These are phyloP conservation scores for Silene noctiflora DNA, from an alignment of 179 eudicot species.

Conservation along the genomic window DNA sequence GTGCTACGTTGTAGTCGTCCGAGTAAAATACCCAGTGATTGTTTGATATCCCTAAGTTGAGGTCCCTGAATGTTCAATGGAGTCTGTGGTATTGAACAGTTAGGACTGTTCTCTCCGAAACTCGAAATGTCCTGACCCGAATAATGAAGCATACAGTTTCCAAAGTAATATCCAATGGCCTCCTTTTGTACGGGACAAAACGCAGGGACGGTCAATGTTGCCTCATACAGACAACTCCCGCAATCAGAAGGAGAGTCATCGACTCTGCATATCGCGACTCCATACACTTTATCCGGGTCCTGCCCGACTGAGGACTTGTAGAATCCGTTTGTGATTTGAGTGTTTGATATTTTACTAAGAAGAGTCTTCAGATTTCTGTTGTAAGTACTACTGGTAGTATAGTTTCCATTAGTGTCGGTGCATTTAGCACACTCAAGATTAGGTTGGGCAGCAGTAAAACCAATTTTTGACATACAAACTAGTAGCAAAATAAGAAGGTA, in stretches of 20 bases:
- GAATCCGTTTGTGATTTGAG: not conserved
- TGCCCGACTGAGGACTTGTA: not conserved
- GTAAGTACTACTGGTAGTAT: not conserved
- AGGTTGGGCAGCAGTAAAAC: not conserved
- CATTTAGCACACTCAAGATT: not conserved
- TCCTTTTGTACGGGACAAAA: slow-evolving; percentile 30
- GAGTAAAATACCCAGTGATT: slow-evolving; percentile 21
- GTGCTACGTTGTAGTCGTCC: slow-evolving; percentile 15
- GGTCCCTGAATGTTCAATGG: not conserved
- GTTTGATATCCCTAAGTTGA: slow-evolving; percentile 11
- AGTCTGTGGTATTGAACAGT: not conserved
- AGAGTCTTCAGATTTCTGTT: not conserved
- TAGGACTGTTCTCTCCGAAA: not conserved
- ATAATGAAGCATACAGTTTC: slow-evolving; percentile 20
- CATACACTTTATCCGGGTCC: slow-evolving; percentile 1
- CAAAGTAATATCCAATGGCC: slow-evolving; percentile 22
- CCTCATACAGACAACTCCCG: not conserved
- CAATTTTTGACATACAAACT: not conserved
- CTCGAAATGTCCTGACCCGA: not conserved
- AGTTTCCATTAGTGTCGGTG: not conserved
- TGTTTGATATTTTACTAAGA: not conserved
- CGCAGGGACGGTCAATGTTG: not conserved
- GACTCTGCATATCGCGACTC: slow-evolving; percentile 3
- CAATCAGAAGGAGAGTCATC: slow-evolving; percentile 7
- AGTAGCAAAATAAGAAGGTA: no score